Base-by-base conservation (phyloP, 2,329 filamentous ascomycete genomes). In the Hypoxylon sp. region DNA sequence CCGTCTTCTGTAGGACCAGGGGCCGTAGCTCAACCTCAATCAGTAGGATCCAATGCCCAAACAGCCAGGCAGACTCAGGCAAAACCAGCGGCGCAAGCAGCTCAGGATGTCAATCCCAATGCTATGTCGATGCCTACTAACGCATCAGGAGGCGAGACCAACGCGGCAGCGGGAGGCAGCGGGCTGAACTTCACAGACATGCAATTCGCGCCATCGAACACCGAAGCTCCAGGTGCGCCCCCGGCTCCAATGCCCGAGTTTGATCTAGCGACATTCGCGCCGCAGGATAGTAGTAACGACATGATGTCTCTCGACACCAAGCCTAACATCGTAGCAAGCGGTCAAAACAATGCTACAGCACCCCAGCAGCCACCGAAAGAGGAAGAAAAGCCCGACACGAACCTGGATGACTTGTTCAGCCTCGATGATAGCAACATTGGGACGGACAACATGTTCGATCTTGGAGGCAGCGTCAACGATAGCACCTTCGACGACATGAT, bases 161-260 rank as follows among this genome's bases (percentile, higher is more conserved):
- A 56, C 38, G 45, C 67, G 19, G 59, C 64, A 25, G 56, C 63
- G 25, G 72, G 62, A 17, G 75, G 78, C 50, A 75, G 80, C n/a
- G 81, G 83, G 56, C 79, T 83, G 6, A 83, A 83, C 67, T 88
- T 87, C 70, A 87, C 86, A 13, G 81, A 87, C 68, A 87, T 87
- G 84, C 82, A 85, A 36, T 88, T 88, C 3, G 86, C 83, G 1
- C 83, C 85, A 0, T 68, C 80, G 7, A 79, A 76, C 52, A 76
- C 76, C 61, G 76, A 68, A 70, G 60, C 73, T 6, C 71, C 73
- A 25, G 73, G 74, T 3, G 77, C 77, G 2, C 75, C 73, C 34
- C 73, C 71, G 13, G 77, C 65, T 36, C 73, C 76, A 19, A 82
- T 82, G 62, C 75, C 79, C 5, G 78, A 81, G 3, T 85, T 86